A percentile compares a stretch with the other conserved stretches of the same genome.
These are phyloP conservation scores for Inga laurina DNA, from an alignment of 306 rosid genomes.

Conservation along the genomic window DNA sequence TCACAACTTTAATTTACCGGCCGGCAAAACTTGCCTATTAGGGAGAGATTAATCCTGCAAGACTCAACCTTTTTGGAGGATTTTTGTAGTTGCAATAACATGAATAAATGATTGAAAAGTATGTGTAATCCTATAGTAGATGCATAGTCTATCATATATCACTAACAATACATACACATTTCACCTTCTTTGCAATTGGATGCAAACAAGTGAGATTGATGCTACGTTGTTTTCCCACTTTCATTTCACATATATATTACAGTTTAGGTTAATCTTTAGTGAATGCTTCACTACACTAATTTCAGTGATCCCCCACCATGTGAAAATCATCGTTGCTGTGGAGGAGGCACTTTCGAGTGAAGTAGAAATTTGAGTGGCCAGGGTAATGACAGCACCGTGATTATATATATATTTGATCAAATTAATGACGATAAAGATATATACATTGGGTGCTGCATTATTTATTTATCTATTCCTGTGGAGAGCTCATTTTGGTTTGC, in stretches of 20 bases:
- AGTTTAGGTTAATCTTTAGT: slow-evolving; percentile 35
- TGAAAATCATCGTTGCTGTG: slow-evolving; percentile 21
- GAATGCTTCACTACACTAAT: slow-evolving; percentile 9
- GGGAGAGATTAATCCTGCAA: neutral
- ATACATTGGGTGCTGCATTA: neutral
- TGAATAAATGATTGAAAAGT: slow-evolving; percentile 10
- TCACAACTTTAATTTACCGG: slow-evolving; percentile 24
- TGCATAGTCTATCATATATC: slow-evolving; percentile 40
- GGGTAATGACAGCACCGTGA: neutral
- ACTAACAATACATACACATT: slow-evolving; percentile 36
- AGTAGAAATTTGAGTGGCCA: neutral
- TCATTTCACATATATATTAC: slow-evolving; percentile 25
- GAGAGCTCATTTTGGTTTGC: neutral
- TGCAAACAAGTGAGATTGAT: slow-evolving; percentile 19
- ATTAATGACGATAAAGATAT: slow-evolving; percentile 1
- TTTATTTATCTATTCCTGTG: neutral
- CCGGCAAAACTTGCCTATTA: slow-evolving; percentile 28
- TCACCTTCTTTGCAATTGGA: slow-evolving; percentile 26
- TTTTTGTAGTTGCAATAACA: slow-evolving; percentile 33
- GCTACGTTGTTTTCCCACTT: slow-evolving; percentile 33
- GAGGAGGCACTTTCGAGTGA: neutral
- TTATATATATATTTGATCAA: neutral
- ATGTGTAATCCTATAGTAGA: slow-evolving; percentile 34
- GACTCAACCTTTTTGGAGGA: slow-evolving; percentile 29
- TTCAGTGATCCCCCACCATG: slow-evolving; percentile 33